Percentiles rank a stretch among this genome's conserved stretches.
These are phyloP conservation scores for Pseudogymnoascus sp. DNA, from an alignment of 2,329 filamentous ascomycete genomes.

Conservation along the genomic window DNA sequence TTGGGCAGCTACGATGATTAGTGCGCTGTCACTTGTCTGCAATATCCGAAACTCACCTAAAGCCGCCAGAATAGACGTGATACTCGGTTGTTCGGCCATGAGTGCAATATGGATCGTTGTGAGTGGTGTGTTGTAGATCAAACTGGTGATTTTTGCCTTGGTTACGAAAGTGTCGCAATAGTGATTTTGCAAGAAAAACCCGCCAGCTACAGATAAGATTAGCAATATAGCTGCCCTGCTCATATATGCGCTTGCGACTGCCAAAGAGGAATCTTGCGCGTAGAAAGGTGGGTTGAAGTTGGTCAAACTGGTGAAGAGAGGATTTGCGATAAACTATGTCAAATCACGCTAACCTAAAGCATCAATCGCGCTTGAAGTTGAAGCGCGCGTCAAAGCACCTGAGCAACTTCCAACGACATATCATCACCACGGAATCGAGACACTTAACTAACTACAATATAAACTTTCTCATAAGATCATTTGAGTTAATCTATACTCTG, in stretches of 20 bases:
- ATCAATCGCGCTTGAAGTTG: neutral
- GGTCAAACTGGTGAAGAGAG: constrained; percentile 1
- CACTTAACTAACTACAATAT: neutral
- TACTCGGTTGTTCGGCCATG: constrained; percentile 40
- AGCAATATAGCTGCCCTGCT: neutral
- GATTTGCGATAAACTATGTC: constrained; percentile 8
- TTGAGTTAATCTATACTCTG: neutral
- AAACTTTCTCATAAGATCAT: neutral
- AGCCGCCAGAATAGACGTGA: constrained; percentile 42
- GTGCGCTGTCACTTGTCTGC: neutral
- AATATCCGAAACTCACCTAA: constrained; percentile 32
- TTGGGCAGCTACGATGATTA: constrained; percentile 13
- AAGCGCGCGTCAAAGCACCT: neutral
- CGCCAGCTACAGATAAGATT: neutral
- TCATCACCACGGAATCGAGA: neutral
- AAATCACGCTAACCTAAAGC: neutral
- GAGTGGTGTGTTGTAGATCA: neutral
- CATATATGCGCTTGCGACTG: neutral
- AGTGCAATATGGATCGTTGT: neutral
- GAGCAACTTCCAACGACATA: neutral
- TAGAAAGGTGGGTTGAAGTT: neutral
- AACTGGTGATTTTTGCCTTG: neutral
- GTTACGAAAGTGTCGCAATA: neutral
- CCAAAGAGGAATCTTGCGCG: neutral
- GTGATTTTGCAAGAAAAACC: neutral